Conservation (phyloP, 1,284 basidiomycete genomes). For the Polyporus tsugae region DNA sequence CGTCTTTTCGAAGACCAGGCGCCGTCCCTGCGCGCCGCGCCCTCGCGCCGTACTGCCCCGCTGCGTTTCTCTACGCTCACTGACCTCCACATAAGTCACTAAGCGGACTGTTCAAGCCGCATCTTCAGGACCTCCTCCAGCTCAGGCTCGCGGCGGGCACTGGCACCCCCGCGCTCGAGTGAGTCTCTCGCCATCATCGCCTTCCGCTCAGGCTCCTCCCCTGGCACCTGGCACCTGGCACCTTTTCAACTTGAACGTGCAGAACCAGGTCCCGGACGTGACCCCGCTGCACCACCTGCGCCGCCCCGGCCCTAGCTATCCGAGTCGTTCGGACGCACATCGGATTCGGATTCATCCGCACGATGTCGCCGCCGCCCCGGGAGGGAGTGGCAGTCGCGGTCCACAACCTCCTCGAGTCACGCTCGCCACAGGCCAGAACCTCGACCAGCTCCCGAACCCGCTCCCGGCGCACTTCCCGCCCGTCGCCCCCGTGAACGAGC, state of each 20-base stretch:
- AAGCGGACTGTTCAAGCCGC: neutral
- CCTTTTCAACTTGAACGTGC: too few species aligned
- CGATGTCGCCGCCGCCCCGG: neutral
- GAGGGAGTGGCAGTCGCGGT: neutral
- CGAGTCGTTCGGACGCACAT: neutral
- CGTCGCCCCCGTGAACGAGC: neutral
- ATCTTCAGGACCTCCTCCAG: neutral
- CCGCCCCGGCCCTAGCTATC: too few species aligned
- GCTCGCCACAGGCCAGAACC: neutral
- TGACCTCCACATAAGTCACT: neutral
- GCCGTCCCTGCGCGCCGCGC: neutral
- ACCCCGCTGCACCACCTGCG: neutral
- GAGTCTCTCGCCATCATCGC: neutral
- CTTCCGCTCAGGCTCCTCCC: neutral
- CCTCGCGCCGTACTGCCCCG: neutral
- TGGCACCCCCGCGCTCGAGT: neutral
- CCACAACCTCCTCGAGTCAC: too few species aligned
- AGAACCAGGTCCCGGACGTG: too few species aligned
- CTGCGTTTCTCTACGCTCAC: neutral
- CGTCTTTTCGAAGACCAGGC: neutral
- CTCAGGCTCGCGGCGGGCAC: neutral
- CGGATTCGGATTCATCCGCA: neutral
- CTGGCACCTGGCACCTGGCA: neutral
- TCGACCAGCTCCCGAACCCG: neutral
- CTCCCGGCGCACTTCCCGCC: too few species aligned